Evolutionary conservation across 768 basidiomycete species (phyloP).

Genomic region (Leccinum imitatum): DNA sequence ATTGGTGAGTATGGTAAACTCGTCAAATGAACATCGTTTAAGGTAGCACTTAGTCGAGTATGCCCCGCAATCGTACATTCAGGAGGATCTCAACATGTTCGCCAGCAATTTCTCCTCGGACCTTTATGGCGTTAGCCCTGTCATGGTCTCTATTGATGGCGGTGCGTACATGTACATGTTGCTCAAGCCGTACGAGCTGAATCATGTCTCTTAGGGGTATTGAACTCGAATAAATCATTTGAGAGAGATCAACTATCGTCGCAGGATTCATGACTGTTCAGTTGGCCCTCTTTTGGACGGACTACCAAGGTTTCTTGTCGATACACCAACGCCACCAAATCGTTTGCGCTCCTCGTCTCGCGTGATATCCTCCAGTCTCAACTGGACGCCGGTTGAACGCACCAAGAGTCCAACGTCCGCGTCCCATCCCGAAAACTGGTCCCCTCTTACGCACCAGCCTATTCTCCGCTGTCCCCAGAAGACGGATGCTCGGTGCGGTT

Average conservation of each 20-base stretch:
- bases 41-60: conserved; percentile 45
- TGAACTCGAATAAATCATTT: conserved; percentile 42
- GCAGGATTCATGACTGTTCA: too few relatives aligned
- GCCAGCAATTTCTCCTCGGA: conserved; percentile 35
- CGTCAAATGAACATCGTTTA: conserved; percentile 4
- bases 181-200: neutral
- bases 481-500: too few relatives aligned
- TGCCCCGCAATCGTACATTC: conserved; percentile 47
- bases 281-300: too few relatives aligned
- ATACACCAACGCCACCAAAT: too few relatives aligned
- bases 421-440: too few relatives aligned
- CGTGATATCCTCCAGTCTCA: too few relatives aligned
- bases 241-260: neutral
- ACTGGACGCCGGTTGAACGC: too few relatives aligned
- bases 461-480: too few relatives aligned
- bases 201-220: conserved; percentile 38
- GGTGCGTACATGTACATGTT: conserved; percentile 31
- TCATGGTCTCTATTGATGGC: conserved; percentile 39
- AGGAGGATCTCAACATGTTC: conserved; percentile 47
- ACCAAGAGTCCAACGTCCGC: too few relatives aligned
- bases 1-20: conserved; percentile 35
- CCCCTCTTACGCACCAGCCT: too few relatives aligned
- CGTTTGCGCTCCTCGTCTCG: too few relatives aligned
- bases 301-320: too few relatives aligned
- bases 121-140: conserved; percentile 29